phyloP scores from a whole-genome alignment of 441 rosid genomes.

The Jatropha multifida region DNA sequence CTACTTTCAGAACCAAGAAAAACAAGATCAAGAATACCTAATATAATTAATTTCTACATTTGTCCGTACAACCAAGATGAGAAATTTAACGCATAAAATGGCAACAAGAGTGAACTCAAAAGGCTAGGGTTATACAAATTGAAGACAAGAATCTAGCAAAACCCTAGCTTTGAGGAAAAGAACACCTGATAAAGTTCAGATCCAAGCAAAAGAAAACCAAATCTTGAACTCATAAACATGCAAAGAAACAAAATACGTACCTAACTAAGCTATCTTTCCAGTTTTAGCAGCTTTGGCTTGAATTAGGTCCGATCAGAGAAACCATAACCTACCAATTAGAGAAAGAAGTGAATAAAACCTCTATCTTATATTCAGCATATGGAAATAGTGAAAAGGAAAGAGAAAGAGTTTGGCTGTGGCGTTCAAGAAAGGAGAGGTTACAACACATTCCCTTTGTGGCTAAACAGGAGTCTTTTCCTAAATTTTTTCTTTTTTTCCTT shows the following conservation, averaged over 20 bases:
- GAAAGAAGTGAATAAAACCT: not conserved
- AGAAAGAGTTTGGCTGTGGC: not conserved
- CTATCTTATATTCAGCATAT: no score
- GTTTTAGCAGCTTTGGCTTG: not conserved
- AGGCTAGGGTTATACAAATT: slow-evolving; percentile 7
- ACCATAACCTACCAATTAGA: slow-evolving; percentile 19
- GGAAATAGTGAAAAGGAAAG: not conserved
- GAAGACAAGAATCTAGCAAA: slow-evolving; percentile 9
- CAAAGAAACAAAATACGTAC: slow-evolving; percentile 6
- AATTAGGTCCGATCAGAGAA: slow-evolving; percentile 24
- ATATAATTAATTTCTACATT: not conserved
- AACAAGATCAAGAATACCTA: not conserved
- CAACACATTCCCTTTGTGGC: slow-evolving; percentile 41
- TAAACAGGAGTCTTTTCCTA: slow-evolving; percentile 22
- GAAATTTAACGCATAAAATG: slow-evolving; percentile 2
- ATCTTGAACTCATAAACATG: slow-evolving; percentile 17
- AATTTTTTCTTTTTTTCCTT: not conserved
- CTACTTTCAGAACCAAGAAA: no score
- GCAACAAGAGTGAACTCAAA: not conserved
- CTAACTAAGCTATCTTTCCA: slow-evolving; percentile 13
- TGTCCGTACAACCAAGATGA: not conserved
- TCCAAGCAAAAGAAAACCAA: slow-evolving; percentile 29
- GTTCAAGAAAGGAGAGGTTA: slow-evolving; percentile 41
- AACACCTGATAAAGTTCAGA: slow-evolving; percentile 28
- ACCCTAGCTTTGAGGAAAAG: slow-evolving; percentile 28